These are phyloP conservation scores for Alisma plantagoaquatica DNA, from an alignment of 106 monocot species.

Conservation along the genomic window DNA sequence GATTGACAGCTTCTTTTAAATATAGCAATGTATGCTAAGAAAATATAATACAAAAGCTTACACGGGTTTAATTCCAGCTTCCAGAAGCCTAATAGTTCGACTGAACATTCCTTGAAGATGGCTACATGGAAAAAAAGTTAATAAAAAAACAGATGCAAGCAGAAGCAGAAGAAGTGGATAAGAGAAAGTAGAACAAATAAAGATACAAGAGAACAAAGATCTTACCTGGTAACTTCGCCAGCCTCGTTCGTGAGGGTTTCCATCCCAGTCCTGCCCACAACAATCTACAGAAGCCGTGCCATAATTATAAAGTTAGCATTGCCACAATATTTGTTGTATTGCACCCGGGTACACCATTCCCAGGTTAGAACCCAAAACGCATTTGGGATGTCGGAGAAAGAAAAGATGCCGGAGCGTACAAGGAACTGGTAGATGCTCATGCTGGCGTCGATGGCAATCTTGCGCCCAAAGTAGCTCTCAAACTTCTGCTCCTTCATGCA, in stretches of 20 bases:
- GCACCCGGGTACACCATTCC: too few relatives aligned
- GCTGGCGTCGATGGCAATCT: slow-evolving; percentile 91
- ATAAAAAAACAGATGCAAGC: too few relatives aligned
- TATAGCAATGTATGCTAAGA: not conserved
- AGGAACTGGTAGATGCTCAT: slow-evolving; percentile 99
- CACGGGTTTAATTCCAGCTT: slow-evolving; percentile 97
- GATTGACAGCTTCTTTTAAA: too few relatives aligned
- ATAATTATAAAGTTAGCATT: not conserved
- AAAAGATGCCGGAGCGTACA: slow-evolving; percentile 17
- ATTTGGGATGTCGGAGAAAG: not conserved
- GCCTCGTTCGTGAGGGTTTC: slow-evolving; percentile 95
- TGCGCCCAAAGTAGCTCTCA: slow-evolving; percentile 85
- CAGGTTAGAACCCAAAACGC: slow-evolving; percentile 11
- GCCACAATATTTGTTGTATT: too few relatives aligned
- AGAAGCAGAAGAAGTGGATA: too few relatives aligned
- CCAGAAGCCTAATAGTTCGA: slow-evolving; percentile 82
- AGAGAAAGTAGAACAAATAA: too few relatives aligned
- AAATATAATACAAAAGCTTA: slow-evolving; percentile 72
- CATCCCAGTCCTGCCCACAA: slow-evolving; percentile 74
- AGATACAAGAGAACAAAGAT: not conserved
- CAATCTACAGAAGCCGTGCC: slow-evolving; percentile 37
- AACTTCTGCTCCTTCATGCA: slow-evolving; percentile 80
- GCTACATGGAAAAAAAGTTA: slow-evolving; percentile 21
- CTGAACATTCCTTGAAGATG: slow-evolving; percentile 98
- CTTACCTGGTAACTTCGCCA: slow-evolving; percentile 90